Base-by-base conservation (phyloP, 768 basidiomycete genomes). In the Plicaturopsis crispa region DNA sequence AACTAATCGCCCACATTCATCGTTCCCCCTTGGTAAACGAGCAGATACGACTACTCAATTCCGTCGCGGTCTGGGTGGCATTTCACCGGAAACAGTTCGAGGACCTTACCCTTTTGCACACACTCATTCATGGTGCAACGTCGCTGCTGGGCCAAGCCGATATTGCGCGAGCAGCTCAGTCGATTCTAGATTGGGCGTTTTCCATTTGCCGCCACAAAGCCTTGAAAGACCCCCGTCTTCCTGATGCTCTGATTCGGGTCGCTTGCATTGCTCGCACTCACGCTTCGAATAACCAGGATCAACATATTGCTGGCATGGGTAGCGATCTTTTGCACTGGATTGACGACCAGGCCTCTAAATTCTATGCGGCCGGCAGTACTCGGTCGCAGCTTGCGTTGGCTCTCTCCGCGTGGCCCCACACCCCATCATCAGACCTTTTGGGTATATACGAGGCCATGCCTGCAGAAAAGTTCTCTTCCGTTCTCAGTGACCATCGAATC, bases 171-270 rank as follows among this genome's bases (percentile, higher is more conserved):
- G 67, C 73, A 3, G 80, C 81, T 0, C 83, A 89, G 46, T 87
- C 84, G 2, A 72, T 92, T 28, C 62, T 92, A 8, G 76, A 80
- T 34, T 92, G 89, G 86, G 74, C 73, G 3, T 78, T 92, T 45
- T 59, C 60, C 11, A 51, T 64, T 24, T 84, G 80, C 52, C 60
- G 62, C 30, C 55, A 46, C 37, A 45, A 52, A 5, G 58, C 53
- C 6, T 50, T 62, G 34, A 62, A 59, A 23, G 75, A 84, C 47
- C 54, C 69, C 24, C 63, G 69, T 7, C 65, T 91, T 35, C 67
- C 83, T 11, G 75, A 84, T 43, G 60, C 82, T 40, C 60, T 93
- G 24, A 70, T 84, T 45, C 79, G 78, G n/a, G 71, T 88, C 31
- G 72, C 72, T 44, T 74, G 73, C 43, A 57, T 72, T 32, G 72